Conservation (phyloP, 306 rosid genomes). For the Quercus parvula region DNA sequence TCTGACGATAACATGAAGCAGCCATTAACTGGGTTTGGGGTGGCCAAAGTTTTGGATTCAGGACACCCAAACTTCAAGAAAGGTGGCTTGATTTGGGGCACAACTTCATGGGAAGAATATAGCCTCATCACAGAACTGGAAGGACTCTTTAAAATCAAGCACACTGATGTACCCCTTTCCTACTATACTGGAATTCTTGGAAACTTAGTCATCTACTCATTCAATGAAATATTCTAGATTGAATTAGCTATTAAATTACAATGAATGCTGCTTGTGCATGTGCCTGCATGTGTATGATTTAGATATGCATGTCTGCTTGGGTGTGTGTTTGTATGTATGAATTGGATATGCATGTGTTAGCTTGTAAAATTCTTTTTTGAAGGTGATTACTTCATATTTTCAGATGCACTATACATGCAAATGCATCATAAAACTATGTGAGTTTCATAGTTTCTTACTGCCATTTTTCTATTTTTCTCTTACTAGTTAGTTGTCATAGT, state of each 20-base stretch:
- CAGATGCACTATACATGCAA: too few relatives aligned
- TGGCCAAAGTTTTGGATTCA: slow-evolving; percentile 45
- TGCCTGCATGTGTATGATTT: background rate
- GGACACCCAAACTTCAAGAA: slow-evolving; percentile 37
- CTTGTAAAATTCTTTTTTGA: too few relatives aligned
- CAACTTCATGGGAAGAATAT: slow-evolving; percentile 53
- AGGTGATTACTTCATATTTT: too few relatives aligned
- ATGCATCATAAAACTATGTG: too few relatives aligned
- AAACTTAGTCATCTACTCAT: background rate
- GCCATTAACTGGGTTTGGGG: slow-evolving; percentile 35
- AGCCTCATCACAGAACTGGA: slow-evolving; percentile 24
- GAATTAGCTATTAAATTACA: background rate
- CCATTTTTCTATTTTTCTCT: background rate
- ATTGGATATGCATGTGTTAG: too few relatives aligned
- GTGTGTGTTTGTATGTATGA: too few relatives aligned
- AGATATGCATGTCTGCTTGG: background rate
- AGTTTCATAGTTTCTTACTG: background rate
- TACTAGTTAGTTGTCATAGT: background rate
- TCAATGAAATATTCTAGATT: background rate
- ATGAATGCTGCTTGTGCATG: background rate
- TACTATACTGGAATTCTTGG: slow-evolving; percentile 38
- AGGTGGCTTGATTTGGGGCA: slow-evolving; percentile 51
- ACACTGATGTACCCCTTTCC: slow-evolving; percentile 41
- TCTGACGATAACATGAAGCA: background rate
- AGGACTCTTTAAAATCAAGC: slow-evolving; percentile 38